phyloP scores from a whole-genome alignment of 148 eudicot species.

The Pharnaceum exiguum region DNA sequence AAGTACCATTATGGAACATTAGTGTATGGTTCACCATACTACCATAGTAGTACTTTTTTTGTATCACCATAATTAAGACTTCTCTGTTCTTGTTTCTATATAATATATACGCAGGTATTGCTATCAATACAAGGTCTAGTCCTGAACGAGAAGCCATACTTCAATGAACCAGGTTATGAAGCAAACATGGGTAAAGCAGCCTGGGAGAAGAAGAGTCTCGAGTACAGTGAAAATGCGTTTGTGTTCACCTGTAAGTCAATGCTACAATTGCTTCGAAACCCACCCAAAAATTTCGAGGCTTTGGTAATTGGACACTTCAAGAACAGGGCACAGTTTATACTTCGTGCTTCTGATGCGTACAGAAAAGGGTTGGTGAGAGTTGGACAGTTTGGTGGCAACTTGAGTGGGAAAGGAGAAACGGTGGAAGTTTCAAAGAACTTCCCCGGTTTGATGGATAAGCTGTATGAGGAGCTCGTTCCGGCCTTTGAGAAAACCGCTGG shows the following conservation, averaged over 20 bases:
- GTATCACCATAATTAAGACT: too few species aligned
- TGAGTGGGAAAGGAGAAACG: background rate
- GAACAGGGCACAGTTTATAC: constrained; percentile 20
- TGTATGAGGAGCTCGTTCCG: constrained; percentile 22
- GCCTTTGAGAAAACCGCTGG: constrained; percentile 26
- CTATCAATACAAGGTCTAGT: constrained; percentile 84
- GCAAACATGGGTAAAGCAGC: constrained; percentile 12
- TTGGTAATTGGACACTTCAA: constrained; percentile 41
- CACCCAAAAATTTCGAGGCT: constrained; percentile 45
- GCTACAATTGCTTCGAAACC: constrained; percentile 27
- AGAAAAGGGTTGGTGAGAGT: constrained; percentile 22
- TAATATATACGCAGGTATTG: constrained; percentile 44
- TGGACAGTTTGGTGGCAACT: constrained; percentile 27
- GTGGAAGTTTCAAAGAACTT: constrained; percentile 21
- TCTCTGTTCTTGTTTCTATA: too few species aligned
- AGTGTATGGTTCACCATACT: too few species aligned
- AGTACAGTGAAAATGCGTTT: constrained; percentile 46
- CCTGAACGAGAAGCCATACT: constrained; percentile 63
- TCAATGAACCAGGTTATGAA: constrained; percentile 53
- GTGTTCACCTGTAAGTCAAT: constrained; percentile 50
- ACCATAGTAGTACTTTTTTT: too few species aligned
- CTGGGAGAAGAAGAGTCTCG: constrained; percentile 27
- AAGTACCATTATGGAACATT: too few species aligned
- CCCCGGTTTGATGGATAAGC: constrained; percentile 11
- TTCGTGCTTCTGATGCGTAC: constrained; percentile 39